phyloP scores from a whole-genome alignment of 139 green algal genomes.

The Microglena sp. region DNA sequence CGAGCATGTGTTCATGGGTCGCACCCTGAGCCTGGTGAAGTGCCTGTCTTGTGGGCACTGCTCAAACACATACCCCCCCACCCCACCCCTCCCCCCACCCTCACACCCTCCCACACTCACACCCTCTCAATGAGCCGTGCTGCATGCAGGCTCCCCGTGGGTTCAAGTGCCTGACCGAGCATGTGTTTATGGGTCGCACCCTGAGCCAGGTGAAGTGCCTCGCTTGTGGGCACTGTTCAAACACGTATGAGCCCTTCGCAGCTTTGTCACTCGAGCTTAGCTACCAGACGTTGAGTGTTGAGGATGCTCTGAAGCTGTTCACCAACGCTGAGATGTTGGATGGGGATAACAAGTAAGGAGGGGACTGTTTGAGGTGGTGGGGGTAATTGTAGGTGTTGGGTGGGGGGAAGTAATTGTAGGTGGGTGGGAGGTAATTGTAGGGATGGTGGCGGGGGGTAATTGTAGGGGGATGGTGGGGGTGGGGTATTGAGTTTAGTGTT shows the following conservation, averaged over 20 bases:
- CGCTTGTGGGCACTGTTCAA: conserved; percentile 62
- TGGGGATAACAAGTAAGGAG: conserved; percentile 24
- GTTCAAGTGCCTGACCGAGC: no score
- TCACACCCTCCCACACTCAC: no score
- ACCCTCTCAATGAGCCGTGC: no score
- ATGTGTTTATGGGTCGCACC: conserved; percentile 52
- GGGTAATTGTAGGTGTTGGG: neutral
- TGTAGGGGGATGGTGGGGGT: no score
- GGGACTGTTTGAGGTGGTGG: conserved; percentile 3
- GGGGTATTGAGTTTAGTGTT: conserved; percentile 26
- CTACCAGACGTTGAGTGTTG: conserved; percentile 17
- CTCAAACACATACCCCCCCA: no score
- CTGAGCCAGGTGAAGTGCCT: conserved; percentile 75
- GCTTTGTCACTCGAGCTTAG: conserved; percentile 81
- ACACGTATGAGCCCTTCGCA: conserved; percentile 79
- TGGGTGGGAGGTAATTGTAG: no score
- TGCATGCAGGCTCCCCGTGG: no score
- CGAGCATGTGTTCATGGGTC: conserved; percentile 47
- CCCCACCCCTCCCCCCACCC: no score
- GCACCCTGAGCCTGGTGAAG: conserved; percentile 68
- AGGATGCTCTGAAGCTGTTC: conserved; percentile 53
- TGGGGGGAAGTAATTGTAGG: no score
- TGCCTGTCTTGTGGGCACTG: conserved; percentile 72
- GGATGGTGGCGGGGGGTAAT: no score
- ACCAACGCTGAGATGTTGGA: conserved; percentile 65